Base-by-base conservation (phyloP, 495 filamentous ascomycete species). In the Cetradonia linearis region DNA sequence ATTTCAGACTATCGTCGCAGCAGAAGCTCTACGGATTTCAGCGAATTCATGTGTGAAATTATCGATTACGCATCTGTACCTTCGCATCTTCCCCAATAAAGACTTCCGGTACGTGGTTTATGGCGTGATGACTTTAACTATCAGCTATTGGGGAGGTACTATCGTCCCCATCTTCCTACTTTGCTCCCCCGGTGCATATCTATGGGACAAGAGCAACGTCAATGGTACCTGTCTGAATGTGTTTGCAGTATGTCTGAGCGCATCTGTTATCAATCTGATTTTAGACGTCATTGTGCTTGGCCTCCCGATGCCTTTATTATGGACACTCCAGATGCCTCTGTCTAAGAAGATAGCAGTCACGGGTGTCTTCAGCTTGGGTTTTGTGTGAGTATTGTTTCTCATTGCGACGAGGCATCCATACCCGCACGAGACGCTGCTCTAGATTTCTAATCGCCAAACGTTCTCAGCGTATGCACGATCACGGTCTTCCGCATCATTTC, bases 281-380 rank as follows among this genome's bases (percentile, higher is more conserved):
- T 20, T 66, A 9, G 64, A 66, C 33, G 3, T 66, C 1, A 9
- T 48, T 16, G 55, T 66, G 20, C 44, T 66, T n/a, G 44, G 40
- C 3, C 55, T 66, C 6, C 65, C 65, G 13, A 57, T 65, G 42
- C 63, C 65, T 2, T 20, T 62, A 16, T 40, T 66, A 5, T 66
- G 65, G 65, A 59, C 44, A 5, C 58, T 66, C 2, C 59, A 66
- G 53, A 65, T 66, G 34, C 42, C 63, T 3, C 37, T 48, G 1
- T 58, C 25, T 1, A 66, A 66, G 59, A 66, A 65, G 55, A 34
- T 65, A 20, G 58, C 54, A 5, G 30, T 65, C 6, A 58, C 20
- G 9, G n/a, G 33, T 1, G 54, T 66, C 28, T 66, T 66, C 44
- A 50, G 64, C n/a, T 36, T 66, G 55, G 64, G 65, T 16, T 18